These are phyloP conservation scores for Mercurialis annua DNA, from an alignment of 345 rosid species.

Conservation along the genomic window DNA sequence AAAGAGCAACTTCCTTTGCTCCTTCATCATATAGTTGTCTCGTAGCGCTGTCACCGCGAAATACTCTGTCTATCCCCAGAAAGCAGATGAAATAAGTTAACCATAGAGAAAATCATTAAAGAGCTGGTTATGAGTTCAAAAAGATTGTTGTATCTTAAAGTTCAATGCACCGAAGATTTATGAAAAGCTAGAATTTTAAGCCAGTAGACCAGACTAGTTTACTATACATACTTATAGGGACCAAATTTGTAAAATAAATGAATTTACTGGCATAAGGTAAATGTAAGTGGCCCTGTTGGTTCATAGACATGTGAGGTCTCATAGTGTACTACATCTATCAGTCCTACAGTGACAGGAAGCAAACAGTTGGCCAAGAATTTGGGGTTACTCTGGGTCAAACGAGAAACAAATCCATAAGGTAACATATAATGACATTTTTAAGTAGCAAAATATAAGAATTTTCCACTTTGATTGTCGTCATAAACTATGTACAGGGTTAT, in stretches of 20 bases:
- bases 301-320: constrained; percentile 1
- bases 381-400: constrained; percentile 1
- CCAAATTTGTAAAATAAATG: constrained; percentile 3
- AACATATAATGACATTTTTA: not conserved
- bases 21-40: constrained; percentile 81
- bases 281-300: not conserved
- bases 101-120: not conserved
- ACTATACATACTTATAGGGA: not conserved
- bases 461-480: not conserved
- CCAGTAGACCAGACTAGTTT: not conserved
- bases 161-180: constrained; percentile 14
- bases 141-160: not conserved
- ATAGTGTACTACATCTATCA: not conserved
- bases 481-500: not conserved
- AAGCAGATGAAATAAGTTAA: constrained; percentile 5
- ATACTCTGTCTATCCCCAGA: constrained; percentile 72
- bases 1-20: constrained; percentile 79
- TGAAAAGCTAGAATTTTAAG: not conserved
- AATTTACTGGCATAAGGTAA: constrained; percentile 6
- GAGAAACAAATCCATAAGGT: not conserved
- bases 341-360: constrained; percentile 4
- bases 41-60: constrained; percentile 77
- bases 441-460: not conserved
- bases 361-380: constrained; percentile 1
- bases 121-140: not conserved